Base-by-base conservation (phyloP, 345 rosid species). In the Aegle marmelos region DNA sequence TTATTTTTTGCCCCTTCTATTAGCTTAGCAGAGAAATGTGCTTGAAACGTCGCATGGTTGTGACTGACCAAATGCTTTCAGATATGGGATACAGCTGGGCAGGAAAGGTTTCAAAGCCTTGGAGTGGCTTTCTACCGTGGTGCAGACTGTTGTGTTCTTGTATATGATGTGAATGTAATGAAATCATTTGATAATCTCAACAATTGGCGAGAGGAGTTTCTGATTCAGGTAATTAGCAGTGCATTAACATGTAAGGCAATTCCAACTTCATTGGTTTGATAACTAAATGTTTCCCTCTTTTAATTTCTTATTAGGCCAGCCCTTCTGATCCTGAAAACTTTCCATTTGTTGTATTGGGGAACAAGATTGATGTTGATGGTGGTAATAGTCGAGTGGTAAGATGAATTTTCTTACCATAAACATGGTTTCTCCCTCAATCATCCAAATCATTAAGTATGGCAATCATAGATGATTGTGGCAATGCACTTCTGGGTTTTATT, bases 1-100 rank as follows among this genome's bases (percentile, higher is more conserved):
- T 73, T 56, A 34, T 9, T 71, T 60, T 60, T 37, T 37, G n/a
- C n/a, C n/a, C n/a, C 41, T 27, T 39, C 28, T 61, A 41, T 59
- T 74, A 61, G 17, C 56, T 37, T 24, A 37, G 41, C 57, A 41
- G 33, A 39, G 39, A 60, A 60, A 41, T 28, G 77, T 64, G 31
- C 70, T 65, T 22, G 53, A 33, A 65, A 1, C 33, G 7, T 53
- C 61, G 3, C 50, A 45, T 4, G 3, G 50, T 3, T 45, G 50
- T 13, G 50, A 45, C 50, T 75, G 70, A 62, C 69, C 74, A 53
- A 14, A 62, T 58, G 6, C 77, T 7, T 31, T 78, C 85, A 94
- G 97, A 90, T 93, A 79, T 93, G 98, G 98, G 98, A 93, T 82
- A 93, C 98, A 27, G 94, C 98, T 9, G 96, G 98, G 19, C 98